Percentiles rank a stretch among this genome's conserved stretches.
These are phyloP conservation scores for Hypoxylon fragiforme DNA, from an alignment of 495 filamentous ascomycete genomes.

Conservation along the genomic window DNA sequence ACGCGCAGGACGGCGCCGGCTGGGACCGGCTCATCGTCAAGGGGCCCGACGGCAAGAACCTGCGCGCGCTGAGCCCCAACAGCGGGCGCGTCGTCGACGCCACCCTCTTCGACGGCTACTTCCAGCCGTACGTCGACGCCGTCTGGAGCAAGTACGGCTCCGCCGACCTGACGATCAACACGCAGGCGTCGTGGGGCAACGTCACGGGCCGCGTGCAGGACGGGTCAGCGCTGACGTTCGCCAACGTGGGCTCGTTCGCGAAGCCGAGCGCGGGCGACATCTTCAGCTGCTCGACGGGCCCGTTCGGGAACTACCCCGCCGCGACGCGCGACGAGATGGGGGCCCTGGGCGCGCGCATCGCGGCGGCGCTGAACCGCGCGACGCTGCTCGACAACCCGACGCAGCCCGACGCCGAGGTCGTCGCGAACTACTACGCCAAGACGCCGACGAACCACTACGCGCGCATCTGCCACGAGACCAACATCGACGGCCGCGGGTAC, in stretches of 20 bases:
- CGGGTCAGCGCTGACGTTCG: conserved; percentile 57
- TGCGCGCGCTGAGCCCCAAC: conserved; percentile 70
- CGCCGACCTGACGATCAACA: conserved; percentile 60
- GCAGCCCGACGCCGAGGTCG: conserved; percentile 54
- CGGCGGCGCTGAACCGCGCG: conserved; percentile 69
- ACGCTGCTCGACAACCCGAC: conserved; percentile 56
- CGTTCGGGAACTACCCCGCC: conserved; percentile 56
- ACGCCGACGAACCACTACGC: conserved; percentile 72
- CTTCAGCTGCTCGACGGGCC: conserved; percentile 71
- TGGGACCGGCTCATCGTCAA: conserved; percentile 68
- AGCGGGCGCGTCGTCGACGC: conserved; percentile 57
- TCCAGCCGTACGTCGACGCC: conserved; percentile 60
- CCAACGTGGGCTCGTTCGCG: conserved; percentile 52
- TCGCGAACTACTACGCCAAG: conserved; percentile 56
- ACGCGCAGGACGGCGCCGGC: conserved; percentile 55
- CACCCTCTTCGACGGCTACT: conserved; percentile 64
- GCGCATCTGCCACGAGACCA: conserved; percentile 64
- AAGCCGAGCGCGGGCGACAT: conserved; percentile 66
- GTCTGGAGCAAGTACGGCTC: conserved; percentile 65
- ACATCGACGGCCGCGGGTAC: conserved; percentile 67
- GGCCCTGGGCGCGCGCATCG: conserved; percentile 65
- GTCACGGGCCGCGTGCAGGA: conserved; percentile 54
- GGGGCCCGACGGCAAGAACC: conserved; percentile 48
- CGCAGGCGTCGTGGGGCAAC: conserved; percentile 56
- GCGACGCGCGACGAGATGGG: conserved; percentile 43